Evolutionary conservation across 768 basidiomycete genomes (phyloP), one percentile per base, ranked within the genome.

Genomic region (Stropharia rugosoannulata): DNA sequence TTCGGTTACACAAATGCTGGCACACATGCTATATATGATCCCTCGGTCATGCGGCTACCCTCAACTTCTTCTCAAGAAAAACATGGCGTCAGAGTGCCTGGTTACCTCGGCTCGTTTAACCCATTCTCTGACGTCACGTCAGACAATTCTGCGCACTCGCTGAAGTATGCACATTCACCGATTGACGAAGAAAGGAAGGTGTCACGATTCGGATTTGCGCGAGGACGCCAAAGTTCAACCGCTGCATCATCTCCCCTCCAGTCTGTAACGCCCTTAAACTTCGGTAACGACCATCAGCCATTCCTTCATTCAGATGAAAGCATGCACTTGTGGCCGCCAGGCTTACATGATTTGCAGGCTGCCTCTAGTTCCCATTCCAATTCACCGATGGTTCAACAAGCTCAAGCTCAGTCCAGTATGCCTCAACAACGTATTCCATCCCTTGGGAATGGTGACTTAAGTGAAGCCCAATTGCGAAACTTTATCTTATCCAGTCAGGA

Each of bases 151-250:
- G 69, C 75, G n/a, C 60, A 67, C 47, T 63, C 60, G n/a, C 70
- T 68, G 27, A 51, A 61, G 3, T 49, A 57, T 15, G 69, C 71
- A 47, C 64, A 66, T 51, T 74, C 80, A 9, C 72, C 78, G 0
- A 62, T 82, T 29, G 84, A 85, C 57, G 84, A 85, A 50, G 89
- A 91, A 44, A 76, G 87, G 60, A 88, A 86, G 62, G 80, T 90
- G 25, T 93, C 90, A 7, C 80, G 90, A 13, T 93, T 93, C 70
- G 87, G 85, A 18, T 93, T 93, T 64, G 91, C 90, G 13, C 80
- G 87, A 19, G 86, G 87, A 19, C 82, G 83, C 43, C 85, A 84
- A 58, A 79, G 78, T 0, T 83, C 88, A 7, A 79, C 79, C 9
- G 62, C 75, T 8, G 66, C 86, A 4, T 83, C 83, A 13, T 88